Base-by-base conservation (phyloP, 2,329 filamentous ascomycete genomes). In the Colletotrichum paranaense region DNA sequence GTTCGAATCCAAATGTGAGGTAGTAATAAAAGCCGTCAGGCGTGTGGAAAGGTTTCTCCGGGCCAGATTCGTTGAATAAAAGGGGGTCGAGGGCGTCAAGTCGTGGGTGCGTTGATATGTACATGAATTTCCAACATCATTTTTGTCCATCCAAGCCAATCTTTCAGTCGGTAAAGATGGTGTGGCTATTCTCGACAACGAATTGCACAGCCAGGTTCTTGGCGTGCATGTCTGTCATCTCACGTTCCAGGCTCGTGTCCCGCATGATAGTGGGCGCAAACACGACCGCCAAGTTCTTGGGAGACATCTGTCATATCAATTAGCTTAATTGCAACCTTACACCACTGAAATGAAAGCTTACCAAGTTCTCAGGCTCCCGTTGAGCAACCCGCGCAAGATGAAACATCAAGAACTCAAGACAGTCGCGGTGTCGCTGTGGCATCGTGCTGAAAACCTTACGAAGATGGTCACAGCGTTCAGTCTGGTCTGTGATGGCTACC, bases 241-340 rank as follows among this genome's bases (percentile, higher is more conserved):
- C 97, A 74, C 95, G 92, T 82, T 97, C 95, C 74, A 98, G 90
- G 79, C 93, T 96, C 80, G 92, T 89, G 69, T 97, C 95, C 77
- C 96, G 91, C 94, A 99, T 97, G 78, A 99, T 97, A 1, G 97
- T 99, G 8, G 97, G 97, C 9, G 97, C 97, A 81, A 99, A 99
- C 49, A 99, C 97, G 55, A 99, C 97, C 4, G 97, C 95, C 74
- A 98, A 86, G 80, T 99, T 99, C 84, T 97, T 94, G 69, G 96
- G 94, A 28, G 95, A 98, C 97, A 99, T 99, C 91, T 94, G 73
- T 2, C 58, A 14, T 58, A 64, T 60, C 14, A n/a, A 49, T 68
- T 62, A 68, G 30, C 35, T 9, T 28, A 2, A n/a, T 5, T 62
- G 58, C n/a, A n/a, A 30, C 24, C 28, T 11, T 28, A 16, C n/a